Evolutionary conservation across 2,329 filamentous ascomycete genomes (phyloP).

Genomic region (Alternaria triticina): DNA sequence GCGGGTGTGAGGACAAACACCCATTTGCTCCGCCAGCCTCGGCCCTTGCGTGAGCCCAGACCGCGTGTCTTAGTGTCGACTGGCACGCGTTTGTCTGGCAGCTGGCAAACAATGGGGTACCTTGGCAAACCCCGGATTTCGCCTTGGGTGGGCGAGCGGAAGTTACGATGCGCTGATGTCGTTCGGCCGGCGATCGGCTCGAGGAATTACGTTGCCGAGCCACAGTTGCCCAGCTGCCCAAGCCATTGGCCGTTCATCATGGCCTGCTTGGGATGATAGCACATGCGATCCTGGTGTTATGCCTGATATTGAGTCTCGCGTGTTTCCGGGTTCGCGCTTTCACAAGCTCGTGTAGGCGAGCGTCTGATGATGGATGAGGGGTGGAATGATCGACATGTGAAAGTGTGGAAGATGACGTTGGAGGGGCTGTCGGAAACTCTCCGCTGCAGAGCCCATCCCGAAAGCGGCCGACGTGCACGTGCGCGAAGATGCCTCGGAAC

Average conservation of each 20-base stretch:
- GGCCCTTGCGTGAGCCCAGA: slow-evolving; percentile 41
- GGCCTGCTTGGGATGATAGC: neutral
- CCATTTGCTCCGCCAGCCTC: slow-evolving; percentile 40
- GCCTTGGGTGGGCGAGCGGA: slow-evolving; percentile 45
- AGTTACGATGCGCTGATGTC: slow-evolving; percentile 26
- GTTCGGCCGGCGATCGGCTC: slow-evolving; percentile 42
- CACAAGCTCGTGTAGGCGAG: slow-evolving; percentile 23
- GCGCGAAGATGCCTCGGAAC: slow-evolving; percentile 27
- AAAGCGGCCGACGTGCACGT: slow-evolving; percentile 26
- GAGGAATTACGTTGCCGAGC: slow-evolving; percentile 20
- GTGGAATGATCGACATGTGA: slow-evolving; percentile 34
- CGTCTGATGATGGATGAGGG: slow-evolving; percentile 9
- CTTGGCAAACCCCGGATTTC: slow-evolving; percentile 37
- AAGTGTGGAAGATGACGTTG: slow-evolving; percentile 38
- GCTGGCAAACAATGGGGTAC: slow-evolving; percentile 5
- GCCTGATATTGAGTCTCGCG: neutral
- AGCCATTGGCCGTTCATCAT: slow-evolving; percentile 2
- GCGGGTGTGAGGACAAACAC: slow-evolving; percentile 40
- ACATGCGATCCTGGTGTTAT: neutral
- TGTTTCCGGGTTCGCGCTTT: slow-evolving; percentile 6
- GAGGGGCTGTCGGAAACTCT: slow-evolving; percentile 26
- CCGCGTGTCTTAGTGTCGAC: slow-evolving; percentile 16
- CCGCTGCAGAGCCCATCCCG: slow-evolving; percentile 26
- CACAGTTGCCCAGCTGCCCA: neutral
- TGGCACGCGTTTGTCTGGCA: slow-evolving; percentile 26